Percentiles rank a stretch among this genome's conserved stretches.
These are phyloP conservation scores for Colletotrichum cereale DNA, from an alignment of 2,329 filamentous ascomycete genomes.

Conservation along the genomic window DNA sequence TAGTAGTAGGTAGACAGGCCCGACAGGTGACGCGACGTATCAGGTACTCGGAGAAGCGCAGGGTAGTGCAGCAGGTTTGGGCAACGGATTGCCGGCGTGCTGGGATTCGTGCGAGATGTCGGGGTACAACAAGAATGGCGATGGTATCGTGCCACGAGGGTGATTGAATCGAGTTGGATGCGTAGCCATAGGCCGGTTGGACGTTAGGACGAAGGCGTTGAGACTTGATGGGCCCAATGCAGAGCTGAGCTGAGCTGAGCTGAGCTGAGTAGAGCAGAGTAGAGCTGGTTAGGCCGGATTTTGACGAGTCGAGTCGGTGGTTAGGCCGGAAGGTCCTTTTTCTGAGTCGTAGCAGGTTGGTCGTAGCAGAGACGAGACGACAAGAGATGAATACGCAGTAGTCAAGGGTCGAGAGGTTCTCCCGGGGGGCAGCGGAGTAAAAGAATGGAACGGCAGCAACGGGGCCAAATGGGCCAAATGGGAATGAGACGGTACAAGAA, in stretches of 20 bases:
- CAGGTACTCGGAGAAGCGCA: constrained; percentile 32
- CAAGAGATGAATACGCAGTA: background rate
- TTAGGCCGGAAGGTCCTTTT: background rate
- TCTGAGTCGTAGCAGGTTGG: background rate
- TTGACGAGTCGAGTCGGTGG: background rate
- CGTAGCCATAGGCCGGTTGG: constrained; percentile 17
- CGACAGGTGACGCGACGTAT: constrained; percentile 12
- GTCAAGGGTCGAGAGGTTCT: background rate
- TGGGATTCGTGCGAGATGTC: constrained; percentile 17
- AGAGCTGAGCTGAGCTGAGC: background rate
- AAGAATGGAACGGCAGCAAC: constrained; percentile 19
- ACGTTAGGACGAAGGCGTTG: background rate
- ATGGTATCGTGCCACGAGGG: constrained; percentile 18
- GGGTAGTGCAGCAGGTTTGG: constrained; percentile 34
- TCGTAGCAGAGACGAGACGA: constrained; percentile 6
- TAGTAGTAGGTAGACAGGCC: background rate
- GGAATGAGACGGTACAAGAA: constrained; percentile 5
- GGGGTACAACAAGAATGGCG: background rate
- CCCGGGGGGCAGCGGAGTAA: constrained; percentile 24
- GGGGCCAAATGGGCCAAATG: background rate
- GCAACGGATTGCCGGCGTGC: constrained; percentile 19
- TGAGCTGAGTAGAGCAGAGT: background rate
- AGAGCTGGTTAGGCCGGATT: background rate
- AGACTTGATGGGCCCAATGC: constrained; percentile 5
- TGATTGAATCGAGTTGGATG: constrained; percentile 1